Conservation (phyloP, 2,329 filamentous ascomycete genomes). For the Bipolaris zeicola region DNA sequence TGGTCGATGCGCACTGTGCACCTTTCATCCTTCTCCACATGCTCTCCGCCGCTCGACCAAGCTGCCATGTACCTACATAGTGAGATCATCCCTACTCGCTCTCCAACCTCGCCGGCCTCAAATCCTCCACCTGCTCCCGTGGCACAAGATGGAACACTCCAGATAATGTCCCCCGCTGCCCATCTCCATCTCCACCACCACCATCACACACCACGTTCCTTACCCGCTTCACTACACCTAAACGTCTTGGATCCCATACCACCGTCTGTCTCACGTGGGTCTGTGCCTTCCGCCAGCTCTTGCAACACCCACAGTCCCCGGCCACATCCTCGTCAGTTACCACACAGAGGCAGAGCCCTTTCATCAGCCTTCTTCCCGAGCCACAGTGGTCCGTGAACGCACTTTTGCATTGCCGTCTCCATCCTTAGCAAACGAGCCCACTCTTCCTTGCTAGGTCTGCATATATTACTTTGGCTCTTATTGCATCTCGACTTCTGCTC, state of each 20-base stretch:
- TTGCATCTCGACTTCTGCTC: slow-evolving; percentile 29
- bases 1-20: slow-evolving; percentile 40
- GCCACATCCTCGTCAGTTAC: slow-evolving; percentile 37
- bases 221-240: slow-evolving; percentile 7
- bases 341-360: slow-evolving; percentile 27
- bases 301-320: slow-evolving; percentile 16
- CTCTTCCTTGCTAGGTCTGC: slow-evolving; percentile 38
- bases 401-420: slow-evolving; percentile 31
- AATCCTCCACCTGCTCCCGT: slow-evolving; percentile 30
- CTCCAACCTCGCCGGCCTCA: slow-evolving; percentile 32
- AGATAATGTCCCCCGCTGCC: slow-evolving; percentile 21
- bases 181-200: slow-evolving; percentile 3
- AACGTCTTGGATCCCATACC: slow-evolving; percentile 7
- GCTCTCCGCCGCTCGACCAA: slow-evolving; percentile 40
- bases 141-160: slow-evolving; percentile 34
- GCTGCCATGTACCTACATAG: slow-evolving; percentile 39
- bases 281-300: slow-evolving; percentile 27
- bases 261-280: slow-evolving; percentile 20
- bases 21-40: slow-evolving; percentile 46
- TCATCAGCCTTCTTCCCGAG: slow-evolving; percentile 30
- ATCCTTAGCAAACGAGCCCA: slow-evolving; percentile 31
- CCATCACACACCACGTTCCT: slow-evolving; percentile 1
- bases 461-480: slow-evolving; percentile 37
- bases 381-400: slow-evolving; percentile 32
- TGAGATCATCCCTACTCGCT: slow-evolving; percentile 43